A percentile compares a stretch with the other conserved stretches of the same genome.
Conservation (phyloP, 129 eudicot genomes). For the carrot (Daucus carota) region DH1_v3.0 NC_030381.2:34870501-34871000, state of each 20-base stretch:
- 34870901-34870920: no score
- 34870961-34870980: no score
- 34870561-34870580: neutral
- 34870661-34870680: neutral
- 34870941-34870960: no score
- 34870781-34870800: no score
- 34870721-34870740: neutral
- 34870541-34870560: neutral
- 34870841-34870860: no score
- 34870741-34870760: neutral
- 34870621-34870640: neutral
- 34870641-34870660: neutral
- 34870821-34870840: no score
- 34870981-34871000: no score
- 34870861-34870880: no score
- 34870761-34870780: neutral
- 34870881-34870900: no score
- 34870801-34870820: no score
- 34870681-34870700: neutral
- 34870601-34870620: neutral
- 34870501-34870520: constrained; percentile 9
- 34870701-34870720: neutral
- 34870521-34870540: constrained; percentile 9
- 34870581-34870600: neutral
- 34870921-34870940: no score